Conservation (phyloP, 2,329 filamentous ascomycete species). For the Botrytis cinerea region DNA sequence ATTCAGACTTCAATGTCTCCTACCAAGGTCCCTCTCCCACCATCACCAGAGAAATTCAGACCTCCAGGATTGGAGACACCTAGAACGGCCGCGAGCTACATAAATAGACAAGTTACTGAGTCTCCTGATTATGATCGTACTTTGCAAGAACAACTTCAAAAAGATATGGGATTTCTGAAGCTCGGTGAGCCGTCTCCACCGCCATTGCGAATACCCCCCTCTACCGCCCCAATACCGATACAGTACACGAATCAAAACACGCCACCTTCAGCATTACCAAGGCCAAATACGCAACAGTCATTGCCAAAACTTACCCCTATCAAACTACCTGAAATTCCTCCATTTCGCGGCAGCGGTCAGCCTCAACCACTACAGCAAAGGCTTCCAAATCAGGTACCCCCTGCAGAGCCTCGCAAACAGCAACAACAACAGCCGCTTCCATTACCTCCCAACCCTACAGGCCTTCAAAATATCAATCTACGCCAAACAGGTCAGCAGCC, state of each 20-base stretch:
- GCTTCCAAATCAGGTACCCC: slow-evolving; percentile 38
- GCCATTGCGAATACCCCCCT: slow-evolving; percentile 27
- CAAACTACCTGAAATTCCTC: slow-evolving; percentile 43
- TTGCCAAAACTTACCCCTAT: slow-evolving; percentile 43
- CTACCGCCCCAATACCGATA: slow-evolving; percentile 29
- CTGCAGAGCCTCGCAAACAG: slow-evolving; percentile 36
- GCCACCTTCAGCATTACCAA: slow-evolving; percentile 30
- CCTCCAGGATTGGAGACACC: slow-evolving; percentile 50
- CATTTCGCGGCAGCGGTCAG: slow-evolving; percentile 40
- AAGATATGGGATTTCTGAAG: slow-evolving; percentile 60
- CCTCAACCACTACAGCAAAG: slow-evolving; percentile 36
- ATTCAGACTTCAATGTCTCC: slow-evolving; percentile 49
- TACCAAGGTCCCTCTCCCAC: slow-evolving; percentile 60
- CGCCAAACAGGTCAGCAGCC: slow-evolving; percentile 38
- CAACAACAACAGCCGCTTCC: slow-evolving; percentile 36
- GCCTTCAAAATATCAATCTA: slow-evolving; percentile 38
- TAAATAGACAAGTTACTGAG: slow-evolving; percentile 46
- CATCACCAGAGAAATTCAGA: slow-evolving; percentile 55
- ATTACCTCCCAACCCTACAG: slow-evolving; percentile 27
- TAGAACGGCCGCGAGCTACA: slow-evolving; percentile 50
- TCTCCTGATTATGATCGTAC: slow-evolving; percentile 63
- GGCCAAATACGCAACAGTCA: slow-evolving; percentile 41
- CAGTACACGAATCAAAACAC: slow-evolving; percentile 32
- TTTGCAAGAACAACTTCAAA: slow-evolving; percentile 63
- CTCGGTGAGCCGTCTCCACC: slow-evolving; percentile 44